Evolutionary conservation across 140 eudicot species (phyloP).

Genomic region (Stevia rebaudiana): DNA sequence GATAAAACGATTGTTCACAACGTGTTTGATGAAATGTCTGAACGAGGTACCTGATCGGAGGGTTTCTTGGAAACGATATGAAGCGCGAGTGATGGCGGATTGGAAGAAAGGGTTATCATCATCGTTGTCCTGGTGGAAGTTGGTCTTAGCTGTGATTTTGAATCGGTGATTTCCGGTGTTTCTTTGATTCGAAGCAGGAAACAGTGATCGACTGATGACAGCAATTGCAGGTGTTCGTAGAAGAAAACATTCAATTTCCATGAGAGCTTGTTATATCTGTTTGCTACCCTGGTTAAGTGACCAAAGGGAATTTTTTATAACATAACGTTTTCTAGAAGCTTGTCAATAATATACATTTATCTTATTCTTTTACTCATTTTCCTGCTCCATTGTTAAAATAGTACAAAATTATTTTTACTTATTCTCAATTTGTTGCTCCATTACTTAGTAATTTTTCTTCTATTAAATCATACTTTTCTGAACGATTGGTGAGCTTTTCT

Average conservation of each 20-base stretch:
- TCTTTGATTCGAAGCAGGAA: not conserved
- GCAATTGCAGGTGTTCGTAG: slow-evolving; percentile 7
- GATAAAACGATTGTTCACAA: not conserved
- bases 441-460: too few species aligned
- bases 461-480: too few species aligned
- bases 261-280: not conserved
- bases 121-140: slow-evolving; percentile 13
- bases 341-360: too few species aligned
- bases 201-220: slow-evolving; percentile 11
- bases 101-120: slow-evolving; percentile 32
- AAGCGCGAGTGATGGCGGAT: slow-evolving; percentile 55
- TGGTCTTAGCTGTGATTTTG: slow-evolving; percentile 11
- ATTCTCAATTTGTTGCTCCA: too few species aligned
- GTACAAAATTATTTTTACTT: too few species aligned
- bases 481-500: too few species aligned
- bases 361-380: too few species aligned
- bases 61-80: slow-evolving; percentile 69
- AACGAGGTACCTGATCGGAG: slow-evolving; percentile 52
- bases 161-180: not conserved
- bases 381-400: too few species aligned
- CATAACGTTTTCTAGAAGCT: too few species aligned
- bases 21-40: slow-evolving; percentile 37
- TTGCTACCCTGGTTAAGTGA: not conserved
- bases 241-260: slow-evolving; percentile 19
- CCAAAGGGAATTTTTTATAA: not conserved